Conservation (phyloP, 352 stramenopile genomes). For the Globisporangium parvum region DNA sequence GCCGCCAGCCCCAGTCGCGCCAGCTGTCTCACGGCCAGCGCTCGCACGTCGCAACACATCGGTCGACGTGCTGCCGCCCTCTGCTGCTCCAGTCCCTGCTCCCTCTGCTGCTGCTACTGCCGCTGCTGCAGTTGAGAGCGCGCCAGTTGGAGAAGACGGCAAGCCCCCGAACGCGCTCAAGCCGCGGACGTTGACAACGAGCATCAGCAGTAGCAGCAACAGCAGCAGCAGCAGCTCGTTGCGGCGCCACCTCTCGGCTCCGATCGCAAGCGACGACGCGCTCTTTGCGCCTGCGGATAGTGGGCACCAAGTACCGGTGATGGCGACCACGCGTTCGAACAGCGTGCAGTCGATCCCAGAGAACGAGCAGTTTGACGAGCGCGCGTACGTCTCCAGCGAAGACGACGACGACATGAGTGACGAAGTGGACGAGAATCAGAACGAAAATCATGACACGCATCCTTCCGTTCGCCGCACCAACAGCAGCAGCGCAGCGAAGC, state of each 20-base stretch:
- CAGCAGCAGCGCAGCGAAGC: not conserved
- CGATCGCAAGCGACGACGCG: not conserved
- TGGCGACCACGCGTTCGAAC: not conserved
- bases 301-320: not conserved
- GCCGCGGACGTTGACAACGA: not conserved
- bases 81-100: no score
- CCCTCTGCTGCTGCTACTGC: no score
- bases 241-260: conserved; percentile 4
- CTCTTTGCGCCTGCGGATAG: not conserved
- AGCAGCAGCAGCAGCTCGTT: conserved; percentile 2
- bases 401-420: not conserved
- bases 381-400: conserved; percentile 4
- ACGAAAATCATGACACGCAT: not conserved
- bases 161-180: not conserved
- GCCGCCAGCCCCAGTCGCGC: not conserved
- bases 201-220: not conserved
- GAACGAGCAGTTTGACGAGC: conserved; percentile 12
- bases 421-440: conserved; percentile 13
- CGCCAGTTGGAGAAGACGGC: no score
- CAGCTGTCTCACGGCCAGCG: no score
- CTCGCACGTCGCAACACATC: no score
- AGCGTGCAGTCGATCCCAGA: not conserved
- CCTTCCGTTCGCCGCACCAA: not conserved
- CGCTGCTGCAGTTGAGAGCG: no score
- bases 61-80: no score